These are phyloP conservation scores for Suillus bovinus DNA, from an alignment of 768 basidiomycete genomes.

Conservation along the genomic window DNA sequence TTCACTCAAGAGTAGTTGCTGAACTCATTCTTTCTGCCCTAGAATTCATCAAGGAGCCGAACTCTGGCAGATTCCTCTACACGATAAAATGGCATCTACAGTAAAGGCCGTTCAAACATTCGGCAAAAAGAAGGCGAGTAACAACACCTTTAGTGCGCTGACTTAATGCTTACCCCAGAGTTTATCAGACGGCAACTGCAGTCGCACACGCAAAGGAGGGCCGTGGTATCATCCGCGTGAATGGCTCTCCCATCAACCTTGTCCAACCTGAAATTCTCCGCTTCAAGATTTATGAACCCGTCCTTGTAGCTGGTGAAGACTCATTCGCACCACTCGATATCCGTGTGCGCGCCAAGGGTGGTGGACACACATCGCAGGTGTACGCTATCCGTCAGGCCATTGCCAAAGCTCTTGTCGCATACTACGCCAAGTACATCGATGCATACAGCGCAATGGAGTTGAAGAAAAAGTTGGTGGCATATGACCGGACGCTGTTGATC, in stretches of 20 bases:
- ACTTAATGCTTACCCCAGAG: constrained; percentile 10
- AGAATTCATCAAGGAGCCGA: constrained; percentile 20
- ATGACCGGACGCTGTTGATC: constrained; percentile 89
- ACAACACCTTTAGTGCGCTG: constrained; percentile 4
- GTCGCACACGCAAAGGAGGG: constrained; percentile 97
- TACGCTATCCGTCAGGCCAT: constrained; percentile 99
- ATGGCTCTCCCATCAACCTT: constrained; percentile 95
- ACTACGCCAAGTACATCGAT: constrained; percentile 98
- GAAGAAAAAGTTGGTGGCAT: constrained; percentile 96
- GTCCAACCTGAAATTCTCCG: constrained; percentile 95
- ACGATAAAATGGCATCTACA: constrained; percentile 59
- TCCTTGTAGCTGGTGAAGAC: constrained; percentile 92
- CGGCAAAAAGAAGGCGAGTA: constrained; percentile 97
- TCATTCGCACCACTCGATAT: constrained; percentile 88
- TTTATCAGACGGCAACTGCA: constrained; percentile 87
- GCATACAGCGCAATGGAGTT: constrained; percentile 96
- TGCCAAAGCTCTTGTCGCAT: constrained; percentile 95
- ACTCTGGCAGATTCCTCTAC: constrained; percentile 23
- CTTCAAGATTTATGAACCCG: constrained; percentile 97
- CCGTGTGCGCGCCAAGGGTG: constrained; percentile 96
- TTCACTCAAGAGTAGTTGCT: constrained; percentile 14
- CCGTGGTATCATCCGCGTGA: constrained; percentile 94
- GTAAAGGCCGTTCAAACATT: constrained; percentile 96
- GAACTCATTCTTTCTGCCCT: constrained; percentile 13
- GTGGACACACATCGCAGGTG: constrained; percentile 98